phyloP scores from a whole-genome alignment of 768 basidiomycete genomes.

The Panellus pusillus region DNA sequence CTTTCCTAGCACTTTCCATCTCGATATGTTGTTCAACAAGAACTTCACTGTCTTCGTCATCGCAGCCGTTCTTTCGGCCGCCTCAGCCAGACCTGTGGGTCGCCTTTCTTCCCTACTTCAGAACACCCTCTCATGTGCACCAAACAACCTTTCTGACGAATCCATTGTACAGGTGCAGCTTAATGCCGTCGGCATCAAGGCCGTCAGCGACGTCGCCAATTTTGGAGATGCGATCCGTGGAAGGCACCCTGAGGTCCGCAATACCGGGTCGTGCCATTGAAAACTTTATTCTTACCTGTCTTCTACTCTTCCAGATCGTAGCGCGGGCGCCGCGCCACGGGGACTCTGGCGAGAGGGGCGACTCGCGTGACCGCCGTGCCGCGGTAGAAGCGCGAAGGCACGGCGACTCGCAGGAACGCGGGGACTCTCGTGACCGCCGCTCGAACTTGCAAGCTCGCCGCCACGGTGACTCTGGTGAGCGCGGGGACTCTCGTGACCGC shows the following conservation, averaged over 20 bases:
- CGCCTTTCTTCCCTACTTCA: background rate
- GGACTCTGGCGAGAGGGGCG: background rate
- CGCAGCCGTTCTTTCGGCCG: constrained; percentile 13
- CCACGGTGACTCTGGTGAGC: background rate
- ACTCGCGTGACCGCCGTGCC: background rate
- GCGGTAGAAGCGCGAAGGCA: background rate
- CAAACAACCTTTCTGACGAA: too few relatives aligned
- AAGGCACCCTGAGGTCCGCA: background rate
- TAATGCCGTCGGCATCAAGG: too few relatives aligned
- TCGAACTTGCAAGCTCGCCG: background rate
- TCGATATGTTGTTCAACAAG: constrained; percentile 14
- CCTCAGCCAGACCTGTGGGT: constrained; percentile 10
- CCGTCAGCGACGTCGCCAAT: constrained; percentile 1
- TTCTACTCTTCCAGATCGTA: background rate
- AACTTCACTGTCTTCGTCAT: constrained; percentile 12
- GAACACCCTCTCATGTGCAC: too few relatives aligned
- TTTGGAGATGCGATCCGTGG: background rate
- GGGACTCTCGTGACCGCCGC: too few relatives aligned
- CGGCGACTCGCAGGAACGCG: background rate
- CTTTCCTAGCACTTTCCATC: background rate
- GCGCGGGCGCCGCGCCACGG: constrained; percentile 3
- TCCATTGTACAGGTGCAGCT: too few relatives aligned
- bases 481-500: too few relatives aligned
- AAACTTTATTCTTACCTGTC: background rate
- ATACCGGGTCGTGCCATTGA: background rate